Base-by-base conservation (phyloP, 202 grass and related monocot genomes). In the Eragrostis tef region DNA sequence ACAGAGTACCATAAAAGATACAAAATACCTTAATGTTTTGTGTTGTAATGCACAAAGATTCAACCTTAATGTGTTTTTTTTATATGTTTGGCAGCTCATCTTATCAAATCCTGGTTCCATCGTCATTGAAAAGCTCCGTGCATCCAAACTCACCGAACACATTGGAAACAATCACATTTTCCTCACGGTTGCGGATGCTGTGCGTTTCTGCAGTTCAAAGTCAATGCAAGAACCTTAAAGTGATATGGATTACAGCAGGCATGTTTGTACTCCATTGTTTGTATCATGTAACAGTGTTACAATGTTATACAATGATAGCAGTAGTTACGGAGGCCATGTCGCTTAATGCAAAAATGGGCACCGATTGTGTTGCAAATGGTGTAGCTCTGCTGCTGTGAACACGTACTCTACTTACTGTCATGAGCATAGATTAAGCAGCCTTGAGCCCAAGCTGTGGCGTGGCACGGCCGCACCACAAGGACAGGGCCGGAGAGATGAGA, bases 31-130 rank as follows among this genome's bases (percentile, higher is more conserved):
- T 25, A 59, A 0, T 60, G 29, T 75, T 14, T 0, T 48, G 36
- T 43, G 20, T 4, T 16, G 48, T 44, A 75, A 26, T 39, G 34
- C 20, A 5, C 8, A 77, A n/a, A 52, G 1, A 26, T 11, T 7
- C 19, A 57, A 46, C 71, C 62, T 62, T 54, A 21, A 80, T 75
- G 27, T 82, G 11, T 67, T 39, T 67, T n/a, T 87, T 29, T 87
- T n/a, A n/a, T n/a, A 11, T 56, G 51, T 78, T 71, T 84, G 83
- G 41, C 84, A 94, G 94, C 86, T 97, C 64, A 78, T 92, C 51
- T 82, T 97, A 64, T 89, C 94, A 17, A 97, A 97, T 81, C 94
- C 92, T 73, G 92, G 94, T 0, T 86, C 91, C 2, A 47, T 89
- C 12, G 91, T 97, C 20, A 87, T 94, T 5, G 85, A 92, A 42